Conservation (phyloP, 257 asterid species). For the Penstemon eatonii region DNA sequence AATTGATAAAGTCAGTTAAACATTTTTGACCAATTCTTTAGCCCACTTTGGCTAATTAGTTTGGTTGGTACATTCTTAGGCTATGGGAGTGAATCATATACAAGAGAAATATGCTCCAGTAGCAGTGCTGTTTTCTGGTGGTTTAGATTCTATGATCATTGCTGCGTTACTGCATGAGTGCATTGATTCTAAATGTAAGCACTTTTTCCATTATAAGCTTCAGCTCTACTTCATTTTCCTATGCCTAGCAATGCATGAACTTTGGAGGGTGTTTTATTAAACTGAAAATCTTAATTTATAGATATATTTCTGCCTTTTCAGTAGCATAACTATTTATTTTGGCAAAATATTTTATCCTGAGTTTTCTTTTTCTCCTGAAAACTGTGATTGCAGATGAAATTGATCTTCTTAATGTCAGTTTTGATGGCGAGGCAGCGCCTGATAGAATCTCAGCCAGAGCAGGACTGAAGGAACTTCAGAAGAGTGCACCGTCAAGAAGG, state of each 20-base stretch:
- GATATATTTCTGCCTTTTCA: slow-evolving; percentile 13
- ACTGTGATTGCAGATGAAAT: slow-evolving; percentile 64
- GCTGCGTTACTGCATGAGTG: slow-evolving; percentile 85
- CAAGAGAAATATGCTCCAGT: slow-evolving; percentile 59
- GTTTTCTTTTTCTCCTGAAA: slow-evolving; percentile 26
- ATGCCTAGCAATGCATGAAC: neutral
- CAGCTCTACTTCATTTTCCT: slow-evolving; percentile 19
- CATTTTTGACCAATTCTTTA: slow-evolving; percentile 6
- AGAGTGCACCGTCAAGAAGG: slow-evolving; percentile 78
- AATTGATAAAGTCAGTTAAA: slow-evolving; percentile 1
- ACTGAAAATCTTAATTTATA: neutral
- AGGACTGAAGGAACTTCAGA: slow-evolving; percentile 84
- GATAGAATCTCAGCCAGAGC: slow-evolving; percentile 89
- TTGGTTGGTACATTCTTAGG: slow-evolving; percentile 36
- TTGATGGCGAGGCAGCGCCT: slow-evolving; percentile 86
- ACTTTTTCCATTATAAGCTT: slow-evolving; percentile 19
- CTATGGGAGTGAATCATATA: slow-evolving; percentile 33
- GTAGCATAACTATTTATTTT: neutral
- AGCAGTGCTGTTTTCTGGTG: slow-evolving; percentile 96
- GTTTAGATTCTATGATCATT: slow-evolving; percentile 93
- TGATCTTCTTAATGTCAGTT: slow-evolving; percentile 93
- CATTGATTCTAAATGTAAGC: slow-evolving; percentile 72
- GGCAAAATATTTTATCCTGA: slow-evolving; percentile 15
- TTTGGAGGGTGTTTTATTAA: neutral
- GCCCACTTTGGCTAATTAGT: slow-evolving; percentile 15